Evolutionary conservation across 2,329 filamentous ascomycete species (phyloP), one percentile per base, ranked within the genome.

Genomic region (Colletotrichum eleusines): DNA sequence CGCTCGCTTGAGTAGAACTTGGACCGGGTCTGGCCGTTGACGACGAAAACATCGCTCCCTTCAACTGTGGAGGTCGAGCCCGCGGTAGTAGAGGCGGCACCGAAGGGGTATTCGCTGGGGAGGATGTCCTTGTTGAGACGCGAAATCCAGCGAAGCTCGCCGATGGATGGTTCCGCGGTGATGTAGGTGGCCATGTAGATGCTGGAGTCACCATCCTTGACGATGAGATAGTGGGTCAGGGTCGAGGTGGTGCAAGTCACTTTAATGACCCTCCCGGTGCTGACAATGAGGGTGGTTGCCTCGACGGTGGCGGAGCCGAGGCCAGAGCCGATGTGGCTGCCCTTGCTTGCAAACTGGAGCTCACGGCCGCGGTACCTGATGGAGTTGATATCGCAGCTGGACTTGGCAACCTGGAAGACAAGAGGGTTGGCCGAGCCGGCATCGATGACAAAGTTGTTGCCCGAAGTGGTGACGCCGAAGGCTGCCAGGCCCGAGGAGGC

Each of bases 1-100:
- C 90, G 85, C 72, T 90, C 83, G 69, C 87, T 89, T 2, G 88
- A 91, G 81, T 90, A 92, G 82, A 92, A 92, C 78, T 92, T 92
- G 79, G 87, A 89, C 48, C 90, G 86, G 0, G 90, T 92, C 77
- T 92, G 82, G 28, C 89, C 87, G 73, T 83, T 79, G 54, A 92
- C 88, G 11, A 89, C 71, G 75, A 86, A 92, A 67, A 88, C 86
- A 69, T 89, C 87, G 1, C 83, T 86, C 51, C 85, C 90, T 77
- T 92, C 90, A 62, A 92, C 82, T 5, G 81, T 78, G 2, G 86
- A 82, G 12, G 81, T 82, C 38, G 84, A 84, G 35, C 84, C 85
- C 1, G 79, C 80, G 0, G 88, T 91, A 31, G 84, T 88, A 0
- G 89, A 91, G 5, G 82, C 87, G 4, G 80, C 79, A 35, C 86